Evolutionary conservation across 2,329 filamentous ascomycete species (phyloP), one percentile per base, ranked within the genome.

Genomic region (Aspergillus pseudotamarii): DNA sequence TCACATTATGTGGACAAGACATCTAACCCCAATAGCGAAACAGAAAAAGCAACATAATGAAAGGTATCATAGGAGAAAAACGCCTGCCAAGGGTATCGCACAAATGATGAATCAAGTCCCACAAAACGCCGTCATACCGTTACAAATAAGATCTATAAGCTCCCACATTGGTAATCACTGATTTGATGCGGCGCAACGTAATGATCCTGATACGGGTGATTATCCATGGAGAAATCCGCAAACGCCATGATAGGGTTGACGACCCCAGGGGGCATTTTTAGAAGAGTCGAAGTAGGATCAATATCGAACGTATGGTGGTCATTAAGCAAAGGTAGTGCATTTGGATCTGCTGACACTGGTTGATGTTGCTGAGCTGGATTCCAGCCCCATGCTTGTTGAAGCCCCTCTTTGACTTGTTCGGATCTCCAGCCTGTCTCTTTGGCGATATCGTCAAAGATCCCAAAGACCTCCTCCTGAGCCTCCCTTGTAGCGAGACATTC

Each of bases 301-400:
- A 65, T 61, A 14, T 66, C 59, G 45, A 73, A 55, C n/a, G 55
- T 34, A 45, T 46, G 38, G 38, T 61, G 57, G 28, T 60, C 63
- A 36, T 56, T 63, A 45, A 62, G 67, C 59, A 61, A 68, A 50
- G 57, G 71, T 58, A 23, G 54, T 32, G 59, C 62, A 32, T 59
- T 67, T 12, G 59, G 57, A 23, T 59, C 61, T n/a, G 51, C 55
- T 23, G 50, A 57, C 23, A 57, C 28, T 46, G 71, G 70, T 21
- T 65, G 78, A 65, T 67, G 75, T 65, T 69, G 80, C 72, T 69
- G 78, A 64, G 73, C 71, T 46, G 71, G 73, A 34, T 72, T 83
- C 90, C 91, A 94, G 8, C 89, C 89, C 94, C 94, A 97, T 64
- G 86, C 86, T 66, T 86, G 84, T 73, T 89, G 91, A 41, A 97